A percentile compares a stretch with the other conserved stretches of the same genome.
phyloP scores from a whole-genome alignment of 352 stramenopile genomes.

The Thalassiosira livingstoniorum region DNA sequence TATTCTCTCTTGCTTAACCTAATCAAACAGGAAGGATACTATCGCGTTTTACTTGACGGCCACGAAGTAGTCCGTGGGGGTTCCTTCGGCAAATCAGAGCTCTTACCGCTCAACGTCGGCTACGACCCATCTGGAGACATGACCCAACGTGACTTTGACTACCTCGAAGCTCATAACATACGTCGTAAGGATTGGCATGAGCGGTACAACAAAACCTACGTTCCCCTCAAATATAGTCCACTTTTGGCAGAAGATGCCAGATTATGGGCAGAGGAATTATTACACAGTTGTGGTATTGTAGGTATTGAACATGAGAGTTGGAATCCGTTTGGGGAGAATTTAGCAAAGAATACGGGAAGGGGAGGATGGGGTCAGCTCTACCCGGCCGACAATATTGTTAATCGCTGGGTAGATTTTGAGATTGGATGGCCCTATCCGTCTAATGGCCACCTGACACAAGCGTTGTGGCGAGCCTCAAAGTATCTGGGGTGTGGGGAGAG shows the following conservation, averaged over 20 bases:
- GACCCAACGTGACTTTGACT: conserved; percentile 47
- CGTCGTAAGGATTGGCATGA: conserved; percentile 60
- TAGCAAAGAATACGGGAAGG: conserved; percentile 60
- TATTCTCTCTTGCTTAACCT: too few species aligned
- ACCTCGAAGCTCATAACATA: conserved; percentile 56
- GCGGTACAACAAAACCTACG: conserved; percentile 42
- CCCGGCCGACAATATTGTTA: conserved; percentile 45
- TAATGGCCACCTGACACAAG: conserved; percentile 58
- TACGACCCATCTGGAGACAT: conserved; percentile 37
- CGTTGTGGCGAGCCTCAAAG: conserved; percentile 42
- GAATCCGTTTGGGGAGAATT: conserved; percentile 56
- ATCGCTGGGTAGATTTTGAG: conserved; percentile 61
- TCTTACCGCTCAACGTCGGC: conserved; percentile 37
- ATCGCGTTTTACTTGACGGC: conserved; percentile 43
- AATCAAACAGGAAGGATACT: conserved; percentile 59
- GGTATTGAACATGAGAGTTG: conserved; percentile 53
- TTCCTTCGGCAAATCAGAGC: conserved; percentile 43
- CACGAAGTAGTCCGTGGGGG: conserved; percentile 34
- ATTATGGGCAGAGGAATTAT: conserved; percentile 54
- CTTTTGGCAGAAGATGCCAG: conserved; percentile 22
- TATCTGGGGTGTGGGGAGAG: conserved; percentile 54
- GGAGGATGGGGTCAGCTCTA: conserved; percentile 53
- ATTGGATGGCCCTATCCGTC: conserved; percentile 53
- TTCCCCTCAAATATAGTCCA: conserved; percentile 49
- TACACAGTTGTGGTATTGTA: conserved; percentile 42